Base-by-base conservation (phyloP, 2,329 filamentous ascomycete genomes). In the Cadophora sp. region DNA sequence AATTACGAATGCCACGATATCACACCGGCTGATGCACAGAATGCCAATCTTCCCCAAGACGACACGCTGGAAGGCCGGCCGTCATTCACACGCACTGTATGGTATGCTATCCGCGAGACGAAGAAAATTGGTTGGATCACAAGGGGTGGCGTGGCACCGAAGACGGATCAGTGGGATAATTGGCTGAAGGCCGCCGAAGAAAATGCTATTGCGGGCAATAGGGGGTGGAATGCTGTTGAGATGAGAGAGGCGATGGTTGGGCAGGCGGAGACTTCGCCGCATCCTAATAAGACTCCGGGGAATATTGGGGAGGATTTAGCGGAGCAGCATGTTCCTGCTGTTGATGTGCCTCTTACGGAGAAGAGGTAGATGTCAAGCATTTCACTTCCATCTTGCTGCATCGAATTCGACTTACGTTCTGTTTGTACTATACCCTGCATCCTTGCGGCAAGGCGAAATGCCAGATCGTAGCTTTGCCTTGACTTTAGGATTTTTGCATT, bases 41-140 rank as follows among this genome's bases (percentile, higher is more conserved):
- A 77, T 31, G 82, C 83, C 0, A 69, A 84, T 64, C 72, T 66
- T 6, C 80, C 77, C 0, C 67, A 79, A 26, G 14, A 58, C 0
- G 80, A 83, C 65, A 74, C 76, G 58, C 73, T 76, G 0, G 83
- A 85, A 69, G 80, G 80, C 11, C 71, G 77, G 14, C 80, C 81
- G 8, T 85, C 81, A 65, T 89, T 84, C 72, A 89, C 87, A 0
- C 78, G 84, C 19, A 87, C 85, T 1, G 77, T 89, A 66, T 89
- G 87, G 87, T 87, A 83, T 70, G 86, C 85, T 1, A 87, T 89
- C 58, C 80, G 83, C 14, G 84, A 86, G 73, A 88, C 86, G 0
- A 76, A 81, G 73, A 79, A 79, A 27, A 84, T 80, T 0, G 82
- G 82, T 3, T 90, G 87, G 87, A 83, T 86, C 2, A 78, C 79